Evolutionary conservation across 2,329 filamentous ascomycete genomes (phyloP), one percentile per base, ranked within the genome.

Genomic region (Pestalotiopsis sp.): DNA sequence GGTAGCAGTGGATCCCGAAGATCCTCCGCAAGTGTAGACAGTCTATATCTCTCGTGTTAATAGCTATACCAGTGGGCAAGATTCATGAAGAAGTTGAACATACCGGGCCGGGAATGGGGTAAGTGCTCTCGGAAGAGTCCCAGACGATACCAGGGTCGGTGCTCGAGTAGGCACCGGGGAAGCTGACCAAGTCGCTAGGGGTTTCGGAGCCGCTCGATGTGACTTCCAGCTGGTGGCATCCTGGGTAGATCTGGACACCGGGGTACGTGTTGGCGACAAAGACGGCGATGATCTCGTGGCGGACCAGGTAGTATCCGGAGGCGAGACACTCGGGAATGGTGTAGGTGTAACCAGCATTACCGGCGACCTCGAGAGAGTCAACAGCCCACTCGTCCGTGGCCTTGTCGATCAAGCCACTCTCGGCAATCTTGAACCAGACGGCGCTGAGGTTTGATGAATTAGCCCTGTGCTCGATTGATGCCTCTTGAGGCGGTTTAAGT

Each of bases 171-270:
- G 64, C 64, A 14, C 64, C 64, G 20, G 64, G 64, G 49, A 66
- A 66, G 52, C 45, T 57, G 49, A 66, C 64, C 1, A 85, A 76
- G 58, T 74, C 74, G 3, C 77, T 74, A 1, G 83, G 82, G 1
- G 76, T 79, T 7, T 80, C 82, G 64, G 74, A 82, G 6, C 85
- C 85, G 25, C 82, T 79, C 17, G 86, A 85, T 1, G 83, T 84
- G 25, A 89, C 84, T 74, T 87, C 80, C 27, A 89, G 80, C 76
- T 88, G 87, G 75, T 88, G 86, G 77, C 86, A 89, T 7, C 85
- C 85, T 0, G 87, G 86, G 73, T 89, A 89, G 76, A 88, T 85
- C 73, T 89, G 87, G 1, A 84, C 86, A 20, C 87, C 87, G 2
- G 71, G 71, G 57, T 71, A 73, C 1, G 79, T 77, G 68, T 66